phyloP scores from a whole-genome alignment of 257 asterid genomes.

The Solanum bulbocastanum region DNA sequence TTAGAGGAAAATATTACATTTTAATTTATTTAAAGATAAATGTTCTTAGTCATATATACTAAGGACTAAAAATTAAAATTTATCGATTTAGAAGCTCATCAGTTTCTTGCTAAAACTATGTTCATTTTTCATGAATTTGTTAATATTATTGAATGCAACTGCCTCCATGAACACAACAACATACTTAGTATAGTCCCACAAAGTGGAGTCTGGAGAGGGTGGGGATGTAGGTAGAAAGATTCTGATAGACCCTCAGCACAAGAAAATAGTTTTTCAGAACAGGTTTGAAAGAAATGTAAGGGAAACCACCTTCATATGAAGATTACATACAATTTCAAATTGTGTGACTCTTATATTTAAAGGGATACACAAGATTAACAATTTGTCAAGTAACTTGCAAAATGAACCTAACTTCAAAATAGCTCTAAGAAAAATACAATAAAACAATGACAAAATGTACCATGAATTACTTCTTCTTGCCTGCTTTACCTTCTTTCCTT shows the following conservation, averaged over 20 bases:
- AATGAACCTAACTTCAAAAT: neutral
- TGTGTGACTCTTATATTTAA: neutral
- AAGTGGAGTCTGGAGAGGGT: neutral
- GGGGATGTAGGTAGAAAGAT: neutral
- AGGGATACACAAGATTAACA: neutral
- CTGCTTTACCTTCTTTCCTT: constrained; percentile 97
- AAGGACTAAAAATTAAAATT: too few relatives aligned
- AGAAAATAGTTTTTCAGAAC: neutral
- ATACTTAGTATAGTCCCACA: neutral
- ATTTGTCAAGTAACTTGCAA: neutral
- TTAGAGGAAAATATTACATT: too few relatives aligned
- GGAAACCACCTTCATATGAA: neutral
- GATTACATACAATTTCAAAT: neutral
- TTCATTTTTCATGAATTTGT: neutral
- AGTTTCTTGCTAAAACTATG: neutral
- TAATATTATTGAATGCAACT: neutral
- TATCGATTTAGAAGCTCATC: neutral
- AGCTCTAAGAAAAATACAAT: neutral
- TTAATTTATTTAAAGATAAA: too few relatives aligned
- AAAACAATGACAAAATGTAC: neutral
- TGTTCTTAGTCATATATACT: too few relatives aligned
- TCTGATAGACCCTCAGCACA: neutral
- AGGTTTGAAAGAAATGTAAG: neutral
- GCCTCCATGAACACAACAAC: neutral
- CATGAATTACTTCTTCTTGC: constrained; percentile 61